phyloP scores from a whole-genome alignment of 1,139 yeast species.

The Kodamaea derodonti region DNA sequence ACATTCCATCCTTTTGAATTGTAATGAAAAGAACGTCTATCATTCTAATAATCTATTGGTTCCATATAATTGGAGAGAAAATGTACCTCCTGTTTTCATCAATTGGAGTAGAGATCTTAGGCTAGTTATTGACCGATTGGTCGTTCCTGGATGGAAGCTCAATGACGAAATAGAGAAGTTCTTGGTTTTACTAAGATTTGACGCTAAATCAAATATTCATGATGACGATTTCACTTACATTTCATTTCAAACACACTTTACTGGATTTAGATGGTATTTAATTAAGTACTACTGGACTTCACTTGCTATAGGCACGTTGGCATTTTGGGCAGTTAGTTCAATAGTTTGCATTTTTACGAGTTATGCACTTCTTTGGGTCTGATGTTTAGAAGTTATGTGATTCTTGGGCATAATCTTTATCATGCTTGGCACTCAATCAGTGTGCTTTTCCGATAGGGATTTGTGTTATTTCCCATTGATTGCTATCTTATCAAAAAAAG shows the following conservation, averaged over 20 bases:
- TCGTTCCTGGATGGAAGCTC: conserved; percentile 9
- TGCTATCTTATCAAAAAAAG: too few relatives aligned
- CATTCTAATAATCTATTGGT: conserved; percentile 27
- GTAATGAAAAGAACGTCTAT: conserved; percentile 30
- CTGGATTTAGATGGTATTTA: conserved; percentile 56
- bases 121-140: conserved; percentile 10
- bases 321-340: conserved; percentile 47
- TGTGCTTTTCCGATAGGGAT: too few relatives aligned
- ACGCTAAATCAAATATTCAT: conserved; percentile 1
- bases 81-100: conserved; percentile 36
- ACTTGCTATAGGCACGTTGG: conserved; percentile 45
- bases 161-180: conserved; percentile 5
- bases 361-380: conserved; percentile 12
- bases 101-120: conserved; percentile 17
- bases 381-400: too few relatives aligned
- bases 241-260: conserved; percentile 10
- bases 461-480: too few relatives aligned
- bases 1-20: conserved; percentile 18
- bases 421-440: too few relatives aligned
- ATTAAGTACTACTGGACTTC: conserved; percentile 45
- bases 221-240: conserved; percentile 11
- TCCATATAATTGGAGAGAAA: conserved; percentile 35
- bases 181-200: conserved; percentile 2
- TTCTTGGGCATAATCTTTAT: too few relatives aligned
- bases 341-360: conserved; percentile 25